Conservation (phyloP, 345 rosid genomes). For the Isatis tinctoria region DNA sequence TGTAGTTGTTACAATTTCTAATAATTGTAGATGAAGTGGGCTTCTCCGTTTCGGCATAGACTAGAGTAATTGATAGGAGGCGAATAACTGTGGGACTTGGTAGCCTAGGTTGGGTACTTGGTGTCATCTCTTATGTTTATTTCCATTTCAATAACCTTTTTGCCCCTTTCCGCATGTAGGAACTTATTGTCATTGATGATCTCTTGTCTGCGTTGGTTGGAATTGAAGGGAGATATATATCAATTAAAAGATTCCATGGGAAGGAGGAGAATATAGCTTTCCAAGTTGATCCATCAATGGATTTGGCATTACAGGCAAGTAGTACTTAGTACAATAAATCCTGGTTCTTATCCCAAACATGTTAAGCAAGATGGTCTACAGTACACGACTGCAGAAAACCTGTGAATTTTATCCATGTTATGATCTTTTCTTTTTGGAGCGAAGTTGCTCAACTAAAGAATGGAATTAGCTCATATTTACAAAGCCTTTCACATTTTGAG, state of each 20-base stretch:
- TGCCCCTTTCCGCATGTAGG: constrained; percentile 43
- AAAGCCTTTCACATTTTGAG: not conserved
- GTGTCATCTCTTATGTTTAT: not conserved
- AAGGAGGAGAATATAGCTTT: constrained; percentile 61
- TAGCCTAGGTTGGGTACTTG: not conserved
- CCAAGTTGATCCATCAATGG: constrained; percentile 87
- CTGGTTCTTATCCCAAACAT: not conserved
- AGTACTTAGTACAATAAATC: not conserved
- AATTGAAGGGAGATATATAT: constrained; percentile 87
- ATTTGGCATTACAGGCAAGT: constrained; percentile 82
- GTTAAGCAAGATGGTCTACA: not conserved
- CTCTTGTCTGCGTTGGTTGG: constrained; percentile 89
- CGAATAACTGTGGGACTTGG: not conserved
- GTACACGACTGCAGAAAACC: not conserved
- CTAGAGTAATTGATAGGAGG: constrained; percentile 10
- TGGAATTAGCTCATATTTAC: not conserved
- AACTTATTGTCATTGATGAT: constrained; percentile 88
- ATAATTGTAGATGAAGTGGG: not conserved
- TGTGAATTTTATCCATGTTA: not conserved
- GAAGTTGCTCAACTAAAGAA: not conserved
- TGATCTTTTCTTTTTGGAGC: not conserved
- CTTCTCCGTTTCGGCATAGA: not conserved
- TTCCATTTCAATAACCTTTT: not conserved
- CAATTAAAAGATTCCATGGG: constrained; percentile 57
- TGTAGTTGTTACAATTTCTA: constrained; percentile 7